Base-by-base conservation (phyloP, 768 basidiomycete genomes). In the Hemileccinum rubropunctum region DNA sequence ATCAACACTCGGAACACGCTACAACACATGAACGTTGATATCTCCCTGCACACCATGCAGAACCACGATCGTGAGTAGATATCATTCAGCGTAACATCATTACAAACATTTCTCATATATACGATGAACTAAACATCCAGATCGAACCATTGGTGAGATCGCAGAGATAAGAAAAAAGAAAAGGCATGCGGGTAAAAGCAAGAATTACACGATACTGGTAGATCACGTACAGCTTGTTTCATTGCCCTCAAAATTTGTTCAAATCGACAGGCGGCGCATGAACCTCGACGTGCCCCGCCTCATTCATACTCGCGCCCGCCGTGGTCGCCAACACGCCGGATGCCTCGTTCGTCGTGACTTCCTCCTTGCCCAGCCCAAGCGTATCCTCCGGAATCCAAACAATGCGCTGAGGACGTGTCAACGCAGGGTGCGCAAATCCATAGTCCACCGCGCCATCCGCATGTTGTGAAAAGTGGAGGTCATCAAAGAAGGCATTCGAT, bases 361-460 rank as follows among this genome's bases (percentile, higher is more conserved):
- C 89, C 52, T 79, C 80, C 33, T 73, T 69, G 1, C 76, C 80
- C 47, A 92, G 28, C n/a, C 64, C 65, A 18, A 56, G 56, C 6
- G 68, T 58, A 64, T 98, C 95, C 34, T 71, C 68, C 18, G 95
- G 91, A 47, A 98, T 67, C 95, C 95, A 98, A 28, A 98, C 72
- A 5, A 82, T 75, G 54, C 84, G 76, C 69, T 93, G 90, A 41
- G 88, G 82, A 44, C 81, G 69, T 53, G 73, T 80, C 47, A 81
- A 76, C 7, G 92, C 92, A 14, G 95, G 95, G 59, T 95, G 95
- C 40, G 88, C 83, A 71, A 95, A 98, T 12, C 87, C 86, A 60
- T 83, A 83, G 43, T 80, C 64, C 52, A 65, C 48, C 41, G 15
- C n/a, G 9, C 62, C 67, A 17, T 67, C 66, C 2, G 47, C 35